These are phyloP conservation scores for Penicillium sclerotigenum DNA, from an alignment of 2,329 filamentous ascomycete species.

Conservation along the genomic window DNA sequence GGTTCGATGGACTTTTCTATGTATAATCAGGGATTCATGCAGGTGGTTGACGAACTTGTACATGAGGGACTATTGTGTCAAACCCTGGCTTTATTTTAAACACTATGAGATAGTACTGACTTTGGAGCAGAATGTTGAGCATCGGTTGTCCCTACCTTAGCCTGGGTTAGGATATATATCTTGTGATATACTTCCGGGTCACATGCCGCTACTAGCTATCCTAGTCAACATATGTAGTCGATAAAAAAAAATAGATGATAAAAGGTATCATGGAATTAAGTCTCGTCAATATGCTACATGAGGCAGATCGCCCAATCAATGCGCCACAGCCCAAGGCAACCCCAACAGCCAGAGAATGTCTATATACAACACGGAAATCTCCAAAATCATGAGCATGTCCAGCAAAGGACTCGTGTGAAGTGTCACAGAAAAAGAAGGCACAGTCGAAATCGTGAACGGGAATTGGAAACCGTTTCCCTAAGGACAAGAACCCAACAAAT, in stretches of 20 bases:
- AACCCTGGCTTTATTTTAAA: not conserved
- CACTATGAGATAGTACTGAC: not conserved
- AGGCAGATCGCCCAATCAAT: conserved; percentile 22
- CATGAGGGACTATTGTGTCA: not conserved
- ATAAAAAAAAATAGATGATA: not conserved
- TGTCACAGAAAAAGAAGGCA: conserved; percentile 26
- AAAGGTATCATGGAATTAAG: conserved; percentile 30
- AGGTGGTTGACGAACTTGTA: not conserved
- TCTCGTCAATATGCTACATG: conserved; percentile 32
- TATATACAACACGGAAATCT: conserved; percentile 35
- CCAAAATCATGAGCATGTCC: conserved; percentile 25
- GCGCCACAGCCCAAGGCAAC: conserved; percentile 23
- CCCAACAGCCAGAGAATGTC: conserved; percentile 28
- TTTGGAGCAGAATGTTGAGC: not conserved
- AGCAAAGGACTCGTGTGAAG: conserved; percentile 17
- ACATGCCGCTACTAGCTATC: not conserved
- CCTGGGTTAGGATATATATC: not conserved
- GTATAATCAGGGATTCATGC: too few relatives aligned
- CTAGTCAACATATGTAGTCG: not conserved
- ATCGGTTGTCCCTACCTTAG: not conserved
- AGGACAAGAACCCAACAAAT: not conserved
- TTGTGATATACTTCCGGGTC: not conserved
- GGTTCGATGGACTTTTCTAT: too few relatives aligned
- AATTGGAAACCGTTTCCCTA: not conserved
- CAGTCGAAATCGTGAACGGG: not conserved